These are phyloP conservation scores for Leccinum insolens DNA, from an alignment of 1,284 basidiomycete genomes.

Conservation along the genomic window DNA sequence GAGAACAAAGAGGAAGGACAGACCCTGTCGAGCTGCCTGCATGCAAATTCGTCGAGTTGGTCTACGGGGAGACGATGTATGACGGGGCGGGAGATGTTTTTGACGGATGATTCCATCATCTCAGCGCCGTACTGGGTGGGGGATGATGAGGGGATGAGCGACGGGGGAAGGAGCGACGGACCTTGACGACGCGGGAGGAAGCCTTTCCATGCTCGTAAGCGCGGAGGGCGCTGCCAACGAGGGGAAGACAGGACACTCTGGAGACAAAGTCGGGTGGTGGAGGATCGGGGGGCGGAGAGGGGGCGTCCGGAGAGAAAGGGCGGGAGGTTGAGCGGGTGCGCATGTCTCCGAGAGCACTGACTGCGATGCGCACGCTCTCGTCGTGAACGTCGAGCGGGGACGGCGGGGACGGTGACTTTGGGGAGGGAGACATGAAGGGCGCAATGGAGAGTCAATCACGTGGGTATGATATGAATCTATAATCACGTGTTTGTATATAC, in stretches of 20 bases:
- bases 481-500: slow-evolving; percentile 25
- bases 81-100: slow-evolving; percentile 83
- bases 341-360: slow-evolving; percentile 42
- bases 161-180: slow-evolving; percentile 12
- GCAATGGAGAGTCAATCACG: background rate
- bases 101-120: slow-evolving; percentile 86
- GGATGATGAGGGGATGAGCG: background rate
- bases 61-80: slow-evolving; percentile 77
- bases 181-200: slow-evolving; percentile 54
- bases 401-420: slow-evolving; percentile 14
- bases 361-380: slow-evolving; percentile 44
- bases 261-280: slow-evolving; percentile 41
- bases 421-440: background rate
- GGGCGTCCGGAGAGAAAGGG: slow-evolving; percentile 13
- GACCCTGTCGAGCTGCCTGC: slow-evolving; percentile 81
- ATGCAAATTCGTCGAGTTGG: slow-evolving; percentile 87
- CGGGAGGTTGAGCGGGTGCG: slow-evolving; percentile 24
- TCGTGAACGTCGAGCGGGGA: slow-evolving; percentile 34
- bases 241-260: slow-evolving; percentile 45
- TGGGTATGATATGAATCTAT: background rate
- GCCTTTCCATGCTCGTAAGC: slow-evolving; percentile 56
- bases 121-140: slow-evolving; percentile 82
- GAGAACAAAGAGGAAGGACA: slow-evolving; percentile 29
- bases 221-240: slow-evolving; percentile 50
- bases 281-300: slow-evolving; percentile 21